Evolutionary conservation across 257 asterid species (phyloP).

Genomic region (Dorcoceras hygrometricum): DNA sequence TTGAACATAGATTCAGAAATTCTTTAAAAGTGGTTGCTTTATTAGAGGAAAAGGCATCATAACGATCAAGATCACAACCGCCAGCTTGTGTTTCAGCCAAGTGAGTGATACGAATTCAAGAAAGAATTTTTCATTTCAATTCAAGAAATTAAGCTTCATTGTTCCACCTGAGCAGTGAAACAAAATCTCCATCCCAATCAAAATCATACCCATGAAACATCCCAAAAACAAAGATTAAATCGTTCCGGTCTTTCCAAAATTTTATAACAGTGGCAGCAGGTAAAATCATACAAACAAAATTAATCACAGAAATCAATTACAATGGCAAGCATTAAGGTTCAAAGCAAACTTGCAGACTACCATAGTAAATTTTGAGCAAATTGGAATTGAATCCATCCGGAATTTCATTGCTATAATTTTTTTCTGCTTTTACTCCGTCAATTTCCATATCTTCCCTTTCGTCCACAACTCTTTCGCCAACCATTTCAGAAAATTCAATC

Average conservation of each 20-base stretch:
- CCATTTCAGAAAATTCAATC: conserved; percentile 30
- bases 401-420: conserved; percentile 27
- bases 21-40: background rate
- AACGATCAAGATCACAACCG: background rate
- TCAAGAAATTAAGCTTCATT: background rate
- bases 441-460: conserved; percentile 58
- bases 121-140: background rate
- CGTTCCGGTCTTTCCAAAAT: background rate
- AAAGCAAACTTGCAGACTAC: conserved; percentile 27
- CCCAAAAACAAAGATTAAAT: background rate
- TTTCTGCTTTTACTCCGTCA: conserved; percentile 41
- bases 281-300: background rate
- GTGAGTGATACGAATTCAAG: background rate
- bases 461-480: conserved; percentile 41
- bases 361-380: conserved; percentile 71
- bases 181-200: background rate
- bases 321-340: background rate
- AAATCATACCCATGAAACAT: background rate
- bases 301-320: conserved; percentile 1
- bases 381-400: conserved; percentile 61
- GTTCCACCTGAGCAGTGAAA: background rate
- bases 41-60: background rate
- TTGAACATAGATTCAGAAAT: conserved; percentile 18
- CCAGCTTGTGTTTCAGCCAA: background rate
- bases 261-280: background rate